Percentiles rank a stretch among this genome's conserved stretches.
Evolutionary conservation across 2,329 filamentous ascomycete species (phyloP).

Genomic region (Talaromyces islandicus): DNA sequence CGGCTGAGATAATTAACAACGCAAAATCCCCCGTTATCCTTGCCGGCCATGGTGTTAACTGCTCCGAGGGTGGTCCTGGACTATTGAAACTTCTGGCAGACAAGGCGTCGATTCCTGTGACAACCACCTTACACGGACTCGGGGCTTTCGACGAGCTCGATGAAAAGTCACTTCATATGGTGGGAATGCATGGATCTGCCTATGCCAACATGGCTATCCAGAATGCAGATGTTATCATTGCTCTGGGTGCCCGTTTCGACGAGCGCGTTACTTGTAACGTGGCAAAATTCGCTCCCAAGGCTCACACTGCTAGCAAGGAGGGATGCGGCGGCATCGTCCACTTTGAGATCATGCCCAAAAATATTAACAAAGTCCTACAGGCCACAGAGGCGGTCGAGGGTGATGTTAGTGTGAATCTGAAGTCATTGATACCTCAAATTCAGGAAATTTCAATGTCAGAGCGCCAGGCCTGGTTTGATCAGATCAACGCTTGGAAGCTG

Average conservation of each 20-base stretch:
- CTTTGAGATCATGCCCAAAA: constrained; percentile 98
- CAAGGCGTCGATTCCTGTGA: constrained; percentile 87
- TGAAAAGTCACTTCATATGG: constrained; percentile 92
- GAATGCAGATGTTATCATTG: constrained; percentile 91
- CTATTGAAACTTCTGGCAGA: constrained; percentile 79
- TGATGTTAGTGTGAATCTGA: constrained; percentile 40
- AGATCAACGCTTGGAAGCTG: neutral
- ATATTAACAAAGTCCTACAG: constrained; percentile 99
- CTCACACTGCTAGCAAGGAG: constrained; percentile 76
- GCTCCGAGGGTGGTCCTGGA: constrained; percentile 69
- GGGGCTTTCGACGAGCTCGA: constrained; percentile 91
- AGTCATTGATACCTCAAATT: neutral
- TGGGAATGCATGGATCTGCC: constrained; percentile 95
- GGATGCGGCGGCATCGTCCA: constrained; percentile 90
- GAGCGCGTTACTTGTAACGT: constrained; percentile 85
- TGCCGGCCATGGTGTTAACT: constrained; percentile 82
- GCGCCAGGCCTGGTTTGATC: neutral
- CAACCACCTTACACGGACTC: constrained; percentile 89
- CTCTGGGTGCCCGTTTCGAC: constrained; percentile 88
- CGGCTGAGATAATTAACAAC: constrained; percentile 75
- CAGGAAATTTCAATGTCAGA: neutral
- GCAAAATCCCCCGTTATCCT: constrained; percentile 95
- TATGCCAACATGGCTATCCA: constrained; percentile 99
- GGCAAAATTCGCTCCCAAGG: constrained; percentile 80
- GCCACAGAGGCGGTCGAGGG: constrained; percentile 93